Conservation (phyloP, 176 grass and related monocot species). For the Otatea glauca region DNA sequence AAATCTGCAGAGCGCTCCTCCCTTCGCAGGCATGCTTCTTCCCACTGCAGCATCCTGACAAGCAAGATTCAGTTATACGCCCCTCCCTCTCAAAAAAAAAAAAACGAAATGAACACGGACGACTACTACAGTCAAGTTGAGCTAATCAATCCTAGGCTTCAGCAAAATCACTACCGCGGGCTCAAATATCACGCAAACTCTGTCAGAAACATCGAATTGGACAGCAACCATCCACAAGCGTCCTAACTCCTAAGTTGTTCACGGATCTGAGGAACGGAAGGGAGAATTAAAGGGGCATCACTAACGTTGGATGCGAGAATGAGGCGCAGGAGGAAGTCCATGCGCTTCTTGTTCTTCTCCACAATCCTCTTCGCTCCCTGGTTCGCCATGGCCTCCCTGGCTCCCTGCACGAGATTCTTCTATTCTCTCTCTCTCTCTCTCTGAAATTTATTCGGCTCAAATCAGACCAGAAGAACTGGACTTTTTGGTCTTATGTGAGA, state of each 20-base stretch:
- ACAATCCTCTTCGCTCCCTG: slow-evolving; percentile 90
- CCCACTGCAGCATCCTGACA: not conserved
- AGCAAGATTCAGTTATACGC: slow-evolving; percentile 4
- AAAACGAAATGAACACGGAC: not conserved
- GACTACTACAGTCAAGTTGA: not conserved
- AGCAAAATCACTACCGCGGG: not conserved
- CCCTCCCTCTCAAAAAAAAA: too few species aligned
- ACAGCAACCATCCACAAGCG: slow-evolving; percentile 2
- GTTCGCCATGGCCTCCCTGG: slow-evolving; percentile 69
- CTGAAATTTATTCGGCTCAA: not conserved
- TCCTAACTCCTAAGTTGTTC: slow-evolving; percentile 7
- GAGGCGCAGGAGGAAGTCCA: slow-evolving; percentile 72
- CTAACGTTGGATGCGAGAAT: slow-evolving; percentile 82
- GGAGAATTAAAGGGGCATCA: not conserved
- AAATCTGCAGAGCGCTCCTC: slow-evolving; percentile 2
- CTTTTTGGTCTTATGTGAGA: not conserved
- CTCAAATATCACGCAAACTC: not conserved
- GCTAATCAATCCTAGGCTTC: not conserved
- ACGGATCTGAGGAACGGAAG: slow-evolving; percentile 28
- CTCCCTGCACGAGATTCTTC: not conserved
- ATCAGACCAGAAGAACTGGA: not conserved
- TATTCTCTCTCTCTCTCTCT: not conserved
- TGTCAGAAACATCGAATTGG: not conserved
- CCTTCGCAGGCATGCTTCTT: not conserved
- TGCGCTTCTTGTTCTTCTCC: slow-evolving; percentile 89